These are phyloP conservation scores for Ilyonectria robusta DNA, from an alignment of 2,329 filamentous ascomycete species.

Conservation along the genomic window DNA sequence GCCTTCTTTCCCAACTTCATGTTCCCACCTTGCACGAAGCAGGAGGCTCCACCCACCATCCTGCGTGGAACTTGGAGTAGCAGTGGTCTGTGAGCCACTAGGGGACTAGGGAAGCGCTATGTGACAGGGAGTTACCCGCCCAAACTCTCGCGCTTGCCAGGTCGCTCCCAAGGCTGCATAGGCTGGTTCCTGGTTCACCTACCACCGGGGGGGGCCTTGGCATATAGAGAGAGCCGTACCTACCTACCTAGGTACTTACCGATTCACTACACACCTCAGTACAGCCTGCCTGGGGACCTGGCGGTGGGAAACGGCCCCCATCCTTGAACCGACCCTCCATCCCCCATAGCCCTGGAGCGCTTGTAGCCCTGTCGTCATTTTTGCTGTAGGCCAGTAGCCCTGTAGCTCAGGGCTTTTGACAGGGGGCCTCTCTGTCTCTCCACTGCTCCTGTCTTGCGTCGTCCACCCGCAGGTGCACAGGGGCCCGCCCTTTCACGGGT, in stretches of 20 bases:
- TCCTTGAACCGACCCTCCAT: not conserved
- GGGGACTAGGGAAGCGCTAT: conserved; percentile 23
- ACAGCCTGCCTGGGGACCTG: not conserved
- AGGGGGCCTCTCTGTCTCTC: not conserved
- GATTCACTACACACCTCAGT: not conserved
- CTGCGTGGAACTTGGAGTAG: conserved; percentile 42
- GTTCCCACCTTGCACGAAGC: conserved; percentile 18
- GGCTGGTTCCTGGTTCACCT: not conserved
- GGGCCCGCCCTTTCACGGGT: not conserved
- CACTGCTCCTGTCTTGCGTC: not conserved
- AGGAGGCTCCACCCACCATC: conserved; percentile 24
- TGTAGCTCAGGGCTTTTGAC: not conserved
- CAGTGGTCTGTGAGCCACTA: conserved; percentile 42
- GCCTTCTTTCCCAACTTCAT: conserved; percentile 15
- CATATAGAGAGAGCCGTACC: not conserved
- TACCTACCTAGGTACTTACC: not conserved
- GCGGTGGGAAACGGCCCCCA: conserved; percentile 1
- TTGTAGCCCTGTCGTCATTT: not conserved
- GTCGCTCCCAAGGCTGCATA: not conserved
- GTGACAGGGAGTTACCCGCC: conserved; percentile 11
- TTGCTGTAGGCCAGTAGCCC: not conserved
- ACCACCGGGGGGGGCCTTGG: not conserved
- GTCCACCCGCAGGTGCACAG: not conserved
- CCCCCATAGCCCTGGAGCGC: conserved; percentile 1
- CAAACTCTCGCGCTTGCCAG: not conserved